Percentiles rank a stretch among this genome's conserved stretches.
Evolutionary conservation across 305 asterid species (phyloP).

Genomic region (Solanum hybrid): DNA sequence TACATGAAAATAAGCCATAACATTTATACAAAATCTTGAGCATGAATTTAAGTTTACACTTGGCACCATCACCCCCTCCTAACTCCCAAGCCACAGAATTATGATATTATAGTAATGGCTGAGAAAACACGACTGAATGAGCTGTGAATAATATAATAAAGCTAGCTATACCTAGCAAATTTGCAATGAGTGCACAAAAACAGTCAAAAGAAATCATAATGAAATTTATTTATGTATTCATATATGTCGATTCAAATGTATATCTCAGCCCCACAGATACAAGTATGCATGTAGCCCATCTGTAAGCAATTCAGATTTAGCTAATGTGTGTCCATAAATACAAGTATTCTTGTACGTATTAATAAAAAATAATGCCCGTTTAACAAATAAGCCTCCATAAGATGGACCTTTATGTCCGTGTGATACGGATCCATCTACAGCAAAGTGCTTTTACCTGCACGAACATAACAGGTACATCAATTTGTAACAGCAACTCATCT

Average conservation of each 20-base stretch:
- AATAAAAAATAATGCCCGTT: neutral
- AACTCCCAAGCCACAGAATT: neutral
- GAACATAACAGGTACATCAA: slow-evolving; percentile 56
- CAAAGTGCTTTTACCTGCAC: slow-evolving; percentile 48
- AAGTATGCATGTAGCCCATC: neutral
- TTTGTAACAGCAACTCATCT: slow-evolving; percentile 60
- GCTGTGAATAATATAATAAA: neutral
- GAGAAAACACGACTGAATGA: neutral
- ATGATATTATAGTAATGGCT: neutral
- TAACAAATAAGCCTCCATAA: neutral
- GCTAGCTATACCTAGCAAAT: neutral
- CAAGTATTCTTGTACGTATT: neutral
- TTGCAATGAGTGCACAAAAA: neutral
- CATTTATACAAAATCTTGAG: neutral
- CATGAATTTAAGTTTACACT: neutral
- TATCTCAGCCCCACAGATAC: neutral
- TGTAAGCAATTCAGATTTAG: neutral
- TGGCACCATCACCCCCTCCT: neutral
- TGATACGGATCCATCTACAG: neutral
- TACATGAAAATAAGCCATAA: slow-evolving; percentile 15
- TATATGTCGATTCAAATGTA: neutral
- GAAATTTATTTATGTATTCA: neutral
- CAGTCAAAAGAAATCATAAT: neutral
- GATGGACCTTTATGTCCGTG: neutral
- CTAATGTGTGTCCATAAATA: neutral